Percentiles rank a stretch among this genome's conserved stretches.
phyloP scores from a whole-genome alignment of 2,329 filamentous ascomycete species.

The Fusarium heterosporum region DNA sequence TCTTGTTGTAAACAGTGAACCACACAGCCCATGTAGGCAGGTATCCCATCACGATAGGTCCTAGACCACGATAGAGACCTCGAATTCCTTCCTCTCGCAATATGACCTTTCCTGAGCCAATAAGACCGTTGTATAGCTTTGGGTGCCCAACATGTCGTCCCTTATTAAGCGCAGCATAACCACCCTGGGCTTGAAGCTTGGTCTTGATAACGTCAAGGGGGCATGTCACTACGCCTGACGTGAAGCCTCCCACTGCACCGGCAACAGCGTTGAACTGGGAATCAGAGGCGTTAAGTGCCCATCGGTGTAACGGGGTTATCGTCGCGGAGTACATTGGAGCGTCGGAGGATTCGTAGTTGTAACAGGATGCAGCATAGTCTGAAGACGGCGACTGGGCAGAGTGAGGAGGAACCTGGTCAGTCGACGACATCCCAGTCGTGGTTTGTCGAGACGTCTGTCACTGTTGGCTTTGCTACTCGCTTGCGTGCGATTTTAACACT shows the following conservation, averaged over 20 bases:
- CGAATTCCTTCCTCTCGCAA: conserved; percentile 88
- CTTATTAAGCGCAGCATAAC: conserved; percentile 70
- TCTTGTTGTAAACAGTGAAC: conserved; percentile 94
- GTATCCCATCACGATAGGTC: conserved; percentile 95
- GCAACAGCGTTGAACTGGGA: conserved; percentile 83
- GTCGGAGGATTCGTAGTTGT: conserved; percentile 50
- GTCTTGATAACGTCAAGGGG: conserved; percentile 99
- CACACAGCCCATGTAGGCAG: conserved; percentile 98
- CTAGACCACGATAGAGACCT: conserved; percentile 92
- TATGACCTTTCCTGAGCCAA: conserved; percentile 88
- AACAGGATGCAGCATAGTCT: conserved; percentile 54
- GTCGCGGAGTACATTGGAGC: conserved; percentile 50
- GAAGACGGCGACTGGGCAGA: conserved; percentile 48
- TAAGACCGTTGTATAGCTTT: conserved; percentile 83
- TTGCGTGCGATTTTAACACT: conserved; percentile 15
- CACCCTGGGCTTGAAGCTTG: conserved; percentile 94
- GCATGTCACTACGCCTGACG: conserved; percentile 93
- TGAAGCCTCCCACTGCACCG: conserved; percentile 89
- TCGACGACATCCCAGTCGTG: conserved; percentile 60
- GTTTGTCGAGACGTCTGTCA: conserved; percentile 8
- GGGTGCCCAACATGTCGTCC: conserved; percentile 62
- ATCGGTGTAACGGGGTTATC: conserved; percentile 64
- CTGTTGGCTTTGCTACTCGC: conserved; percentile 17
- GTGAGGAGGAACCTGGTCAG: conserved; percentile 58
- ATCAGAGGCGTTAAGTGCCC: conserved; percentile 67